Evolutionary conservation across 2,329 filamentous ascomycete genomes (phyloP), one percentile per base, ranked within the genome.

Genomic region (Myriangium duriaei): DNA sequence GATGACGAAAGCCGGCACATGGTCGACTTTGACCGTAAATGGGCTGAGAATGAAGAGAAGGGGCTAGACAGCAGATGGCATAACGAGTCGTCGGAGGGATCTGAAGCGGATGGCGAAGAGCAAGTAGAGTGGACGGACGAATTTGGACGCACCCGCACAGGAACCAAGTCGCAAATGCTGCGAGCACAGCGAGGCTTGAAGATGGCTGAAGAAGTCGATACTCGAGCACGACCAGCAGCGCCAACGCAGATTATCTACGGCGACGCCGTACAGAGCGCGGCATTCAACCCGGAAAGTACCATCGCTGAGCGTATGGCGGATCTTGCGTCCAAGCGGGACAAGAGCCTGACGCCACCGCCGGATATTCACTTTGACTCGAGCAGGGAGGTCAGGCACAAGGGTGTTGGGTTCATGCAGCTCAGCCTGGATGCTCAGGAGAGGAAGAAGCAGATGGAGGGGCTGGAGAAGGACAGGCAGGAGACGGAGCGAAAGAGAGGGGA

Each of bases 21-120:
- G 16, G 80, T 98, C 2, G 88, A 98, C 62, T 98, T 98, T 58
- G 91, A 96, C 60, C 71, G 80, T 43, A 98, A 96, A 63, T 96
- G 91, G 87, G 85, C 81, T 0, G 45, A 47, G 16, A 63, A 65
- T 15, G 65, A 76, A 39, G 59, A 57, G 3, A 51, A 53, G 1
- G 60, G 54, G 37, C 58, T 57, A 2, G 58, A 58, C n/a, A 55
- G 56, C 2, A 63, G 64, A 11, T 58, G 46, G 31, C 55, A 59
- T 14, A 58, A 60, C 4, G 51, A 49, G 11, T 56, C 53, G 2
- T 54, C 54, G 17, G 59, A 60, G 1, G 61, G 62, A 2, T 58
- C 48, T 5, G 51, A 51, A 13, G 62, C 49, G 47, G 63, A 64
- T 30, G 60, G 65, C 31, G 65, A 69, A 16, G 79, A 86, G 38